phyloP scores from a whole-genome alignment of 164 flowering plant genomes.

The Aristolochia fimbriata region DNA sequence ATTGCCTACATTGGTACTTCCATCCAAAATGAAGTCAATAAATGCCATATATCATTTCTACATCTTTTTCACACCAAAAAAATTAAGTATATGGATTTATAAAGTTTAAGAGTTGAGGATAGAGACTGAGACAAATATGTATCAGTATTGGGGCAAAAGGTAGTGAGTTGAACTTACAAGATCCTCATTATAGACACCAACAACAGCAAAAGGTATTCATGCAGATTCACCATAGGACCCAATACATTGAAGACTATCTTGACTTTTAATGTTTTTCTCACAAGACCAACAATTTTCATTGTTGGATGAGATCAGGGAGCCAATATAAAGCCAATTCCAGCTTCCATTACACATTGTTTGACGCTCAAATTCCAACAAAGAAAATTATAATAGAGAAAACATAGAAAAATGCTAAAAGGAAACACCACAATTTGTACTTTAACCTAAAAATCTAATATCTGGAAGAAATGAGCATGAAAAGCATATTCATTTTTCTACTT shows the following conservation, averaged over 20 bases:
- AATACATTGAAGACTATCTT: constrained; percentile 87
- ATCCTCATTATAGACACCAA: constrained; percentile 73
- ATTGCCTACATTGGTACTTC: too few species aligned
- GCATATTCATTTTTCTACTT: too few species aligned
- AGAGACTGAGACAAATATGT: background rate
- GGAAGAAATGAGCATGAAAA: too few species aligned
- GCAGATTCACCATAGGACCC: constrained; percentile 95
- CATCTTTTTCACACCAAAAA: too few species aligned
- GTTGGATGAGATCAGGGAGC: constrained; percentile 89
- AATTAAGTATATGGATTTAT: background rate
- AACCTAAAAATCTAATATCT: too few species aligned
- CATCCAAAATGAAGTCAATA: too few species aligned
- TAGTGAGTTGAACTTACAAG: constrained; percentile 33
- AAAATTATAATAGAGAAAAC: background rate
- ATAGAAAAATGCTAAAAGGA: too few species aligned
- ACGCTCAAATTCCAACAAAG: constrained; percentile 45
- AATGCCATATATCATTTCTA: too few species aligned
- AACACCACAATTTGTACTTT: too few species aligned
- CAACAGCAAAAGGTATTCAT: constrained; percentile 80
- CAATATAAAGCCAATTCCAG: constrained; percentile 96
- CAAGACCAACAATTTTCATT: constrained; percentile 85
- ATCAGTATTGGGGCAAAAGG: background rate
- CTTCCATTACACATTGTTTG: constrained; percentile 58
- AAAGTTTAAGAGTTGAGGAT: background rate
- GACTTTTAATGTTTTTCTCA: constrained; percentile 81